A percentile compares a stretch with the other conserved stretches of the same genome.
Evolutionary conservation across 2,329 filamentous ascomycete genomes (phyloP).

Genomic region (Penicillium sp.): DNA sequence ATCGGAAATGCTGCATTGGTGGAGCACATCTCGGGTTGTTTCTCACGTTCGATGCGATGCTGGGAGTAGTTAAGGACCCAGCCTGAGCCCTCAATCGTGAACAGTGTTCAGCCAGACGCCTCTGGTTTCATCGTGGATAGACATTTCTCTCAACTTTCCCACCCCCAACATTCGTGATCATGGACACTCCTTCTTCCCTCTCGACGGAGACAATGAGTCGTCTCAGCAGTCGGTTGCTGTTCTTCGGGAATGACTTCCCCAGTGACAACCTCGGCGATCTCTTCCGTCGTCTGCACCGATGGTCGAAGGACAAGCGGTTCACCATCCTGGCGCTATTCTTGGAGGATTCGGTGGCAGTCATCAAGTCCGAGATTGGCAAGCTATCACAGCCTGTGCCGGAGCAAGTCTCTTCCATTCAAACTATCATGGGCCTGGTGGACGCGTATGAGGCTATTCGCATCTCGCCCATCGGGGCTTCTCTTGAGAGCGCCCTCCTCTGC

Average conservation of each 20-base stretch:
- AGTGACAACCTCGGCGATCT: conserved; percentile 45
- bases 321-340: conserved; percentile 44
- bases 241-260: conserved; percentile 52
- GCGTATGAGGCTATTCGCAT: conserved; percentile 32
- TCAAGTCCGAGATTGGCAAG: conserved; percentile 41
- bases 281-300: conserved; percentile 40
- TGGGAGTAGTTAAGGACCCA: too few species aligned
- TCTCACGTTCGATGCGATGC: too few species aligned
- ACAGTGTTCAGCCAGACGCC: too few species aligned
- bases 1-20: too few species aligned
- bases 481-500: conserved; percentile 48
- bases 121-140: too few species aligned
- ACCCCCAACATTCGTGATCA: too few species aligned
- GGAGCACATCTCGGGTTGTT: too few species aligned
- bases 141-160: too few species aligned
- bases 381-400: conserved; percentile 18
- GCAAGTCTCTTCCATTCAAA: conserved; percentile 22
- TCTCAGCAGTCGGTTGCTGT: conserved; percentile 27
- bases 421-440: conserved; percentile 12
- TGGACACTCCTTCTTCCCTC: conserved; percentile 4
- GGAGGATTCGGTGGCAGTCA: conserved; percentile 38
- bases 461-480: conserved; percentile 43
- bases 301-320: conserved; percentile 42
- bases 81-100: too few species aligned
- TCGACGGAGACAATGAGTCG: conserved; percentile 1